Evolutionary conservation across 1,139 yeast species (phyloP).

Genomic region (Kazachstania sp.): DNA sequence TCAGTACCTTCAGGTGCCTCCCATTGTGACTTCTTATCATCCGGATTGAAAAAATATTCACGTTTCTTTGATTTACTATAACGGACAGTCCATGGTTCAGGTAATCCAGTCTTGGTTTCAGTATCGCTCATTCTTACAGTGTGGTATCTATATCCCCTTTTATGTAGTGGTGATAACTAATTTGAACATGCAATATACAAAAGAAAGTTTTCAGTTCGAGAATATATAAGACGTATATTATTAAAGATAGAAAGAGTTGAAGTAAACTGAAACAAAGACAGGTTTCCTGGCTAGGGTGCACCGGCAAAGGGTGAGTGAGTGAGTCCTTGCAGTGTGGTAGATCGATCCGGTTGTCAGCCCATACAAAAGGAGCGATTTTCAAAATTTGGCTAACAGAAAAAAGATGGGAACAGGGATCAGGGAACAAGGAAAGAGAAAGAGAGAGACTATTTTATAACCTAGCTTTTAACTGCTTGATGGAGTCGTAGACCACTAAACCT

Average conservation of each 20-base stretch:
- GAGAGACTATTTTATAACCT: too few relatives aligned
- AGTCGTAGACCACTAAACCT: constrained; percentile 39
- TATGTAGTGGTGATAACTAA: not conserved
- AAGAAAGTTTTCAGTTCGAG: not conserved
- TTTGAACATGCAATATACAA: too few relatives aligned
- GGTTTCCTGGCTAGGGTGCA: too few relatives aligned
- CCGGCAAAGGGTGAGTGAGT: too few relatives aligned
- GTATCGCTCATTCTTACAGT: not conserved
- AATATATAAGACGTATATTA: too few relatives aligned
- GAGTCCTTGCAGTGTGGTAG: not conserved
- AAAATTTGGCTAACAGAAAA: too few relatives aligned
- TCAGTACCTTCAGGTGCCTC: constrained; percentile 86
- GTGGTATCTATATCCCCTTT: not conserved
- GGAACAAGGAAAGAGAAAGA: too few relatives aligned
- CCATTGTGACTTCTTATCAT: constrained; percentile 75
- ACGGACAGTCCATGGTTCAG: constrained; percentile 75
- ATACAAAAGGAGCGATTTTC: too few relatives aligned
- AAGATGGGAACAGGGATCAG: too few relatives aligned
- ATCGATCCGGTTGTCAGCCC: too few relatives aligned
- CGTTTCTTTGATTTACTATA: constrained; percentile 74
- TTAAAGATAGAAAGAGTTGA: too few relatives aligned
- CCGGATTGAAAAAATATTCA: constrained; percentile 71
- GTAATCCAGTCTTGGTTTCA: constrained; percentile 52
- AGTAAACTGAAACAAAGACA: too few relatives aligned
- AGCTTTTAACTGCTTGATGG: constrained; percentile 14